Evolutionary conservation across 1,284 basidiomycete species (phyloP).

Genomic region (Coniferiporia sulphurascens): DNA sequence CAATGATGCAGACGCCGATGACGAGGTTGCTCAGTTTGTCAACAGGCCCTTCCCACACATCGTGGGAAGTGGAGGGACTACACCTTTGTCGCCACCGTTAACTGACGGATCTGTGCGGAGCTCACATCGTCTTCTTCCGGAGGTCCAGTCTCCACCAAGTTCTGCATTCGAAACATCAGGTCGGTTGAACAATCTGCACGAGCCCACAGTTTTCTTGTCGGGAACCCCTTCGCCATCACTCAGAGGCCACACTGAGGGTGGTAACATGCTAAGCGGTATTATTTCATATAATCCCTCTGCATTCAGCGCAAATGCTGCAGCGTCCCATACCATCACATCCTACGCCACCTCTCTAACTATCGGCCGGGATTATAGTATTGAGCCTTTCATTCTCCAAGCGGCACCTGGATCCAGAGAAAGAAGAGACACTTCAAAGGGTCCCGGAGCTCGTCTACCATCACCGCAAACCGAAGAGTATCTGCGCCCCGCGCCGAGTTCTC

Average conservation of each 20-base stretch:
- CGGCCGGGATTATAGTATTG: not conserved
- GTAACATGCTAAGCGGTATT: not conserved
- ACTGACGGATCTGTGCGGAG: not conserved
- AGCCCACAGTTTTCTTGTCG: not conserved
- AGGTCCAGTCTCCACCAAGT: not conserved
- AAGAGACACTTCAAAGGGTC: not conserved
- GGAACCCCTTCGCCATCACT: not conserved
- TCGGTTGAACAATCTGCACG: not conserved
- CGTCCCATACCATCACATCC: not conserved
- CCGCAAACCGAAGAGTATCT: not conserved
- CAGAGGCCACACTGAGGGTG: not conserved
- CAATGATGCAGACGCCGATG: not conserved
- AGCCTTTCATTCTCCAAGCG: slow-evolving; percentile 1
- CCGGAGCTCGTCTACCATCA: not conserved
- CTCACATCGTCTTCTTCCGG: slow-evolving; percentile 9
- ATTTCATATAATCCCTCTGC: slow-evolving; percentile 9
- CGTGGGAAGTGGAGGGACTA: not conserved
- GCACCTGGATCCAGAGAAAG: not conserved
- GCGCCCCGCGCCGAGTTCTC: not conserved
- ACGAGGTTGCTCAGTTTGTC: slow-evolving; percentile 9
- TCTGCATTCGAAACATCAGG: not conserved
- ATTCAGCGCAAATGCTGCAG: slow-evolving; percentile 1
- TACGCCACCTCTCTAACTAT: not conserved
- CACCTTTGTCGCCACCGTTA: not conserved
- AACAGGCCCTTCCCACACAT: not conserved